A percentile compares a stretch with the other conserved stretches of the same genome.
Evolutionary conservation across 2,329 filamentous ascomycete genomes (phyloP).

Genomic region (Colletotrichum sp.): DNA sequence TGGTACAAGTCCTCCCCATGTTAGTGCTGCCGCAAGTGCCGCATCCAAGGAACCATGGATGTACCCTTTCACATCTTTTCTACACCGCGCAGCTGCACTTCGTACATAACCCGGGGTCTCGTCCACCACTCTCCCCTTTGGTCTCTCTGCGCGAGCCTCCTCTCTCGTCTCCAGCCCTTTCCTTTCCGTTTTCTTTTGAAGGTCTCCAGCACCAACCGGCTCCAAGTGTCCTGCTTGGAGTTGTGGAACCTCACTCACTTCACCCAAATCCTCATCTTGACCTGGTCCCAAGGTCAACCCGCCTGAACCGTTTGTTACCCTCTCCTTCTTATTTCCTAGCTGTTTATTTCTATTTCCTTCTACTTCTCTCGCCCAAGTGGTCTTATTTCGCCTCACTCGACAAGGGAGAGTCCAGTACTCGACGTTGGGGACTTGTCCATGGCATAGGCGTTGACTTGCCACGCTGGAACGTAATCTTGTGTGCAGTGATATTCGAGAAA

Average conservation of each 20-base stretch:
- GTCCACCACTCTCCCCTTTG: not conserved
- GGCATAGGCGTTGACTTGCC: not conserved
- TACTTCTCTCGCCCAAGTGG: not conserved
- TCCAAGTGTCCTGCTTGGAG: slow-evolving; percentile 1
- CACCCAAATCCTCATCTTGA: not conserved
- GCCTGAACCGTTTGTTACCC: slow-evolving; percentile 13
- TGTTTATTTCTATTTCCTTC: not conserved
- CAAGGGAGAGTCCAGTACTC: not conserved
- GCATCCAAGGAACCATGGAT: slow-evolving; percentile 4
- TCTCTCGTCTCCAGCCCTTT: not conserved
- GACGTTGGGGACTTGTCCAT: not conserved
- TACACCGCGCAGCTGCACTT: not conserved
- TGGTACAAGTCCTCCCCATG: slow-evolving; percentile 8
- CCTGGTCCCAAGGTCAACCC: not conserved
- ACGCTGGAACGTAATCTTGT: not conserved
- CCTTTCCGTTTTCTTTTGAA: not conserved
- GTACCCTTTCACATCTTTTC: not conserved
- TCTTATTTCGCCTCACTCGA: not conserved
- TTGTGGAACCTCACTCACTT: not conserved
- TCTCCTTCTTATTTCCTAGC: not conserved
- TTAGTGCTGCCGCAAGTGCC: slow-evolving; percentile 17
- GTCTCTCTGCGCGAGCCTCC: slow-evolving; percentile 1
- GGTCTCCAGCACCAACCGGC: slow-evolving; percentile 2
- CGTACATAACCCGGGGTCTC: slow-evolving; percentile 7
- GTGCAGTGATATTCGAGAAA: not conserved